These are phyloP conservation scores for Acer campestre DNA, from an alignment of 345 rosid genomes.

Conservation along the genomic window DNA sequence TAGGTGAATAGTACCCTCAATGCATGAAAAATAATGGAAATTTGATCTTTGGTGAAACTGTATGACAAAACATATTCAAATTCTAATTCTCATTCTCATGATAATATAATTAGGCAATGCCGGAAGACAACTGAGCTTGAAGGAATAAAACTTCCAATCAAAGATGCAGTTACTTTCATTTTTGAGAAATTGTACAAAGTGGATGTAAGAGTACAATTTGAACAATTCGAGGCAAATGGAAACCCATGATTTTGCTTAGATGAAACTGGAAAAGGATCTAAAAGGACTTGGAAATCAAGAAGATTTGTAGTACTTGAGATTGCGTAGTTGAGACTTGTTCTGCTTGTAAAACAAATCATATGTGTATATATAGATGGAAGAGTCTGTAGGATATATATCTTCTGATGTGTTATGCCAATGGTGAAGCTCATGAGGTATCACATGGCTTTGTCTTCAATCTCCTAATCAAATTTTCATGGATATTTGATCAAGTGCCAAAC, in stretches of 20 bases:
- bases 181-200: too few species aligned
- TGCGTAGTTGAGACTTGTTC: neutral
- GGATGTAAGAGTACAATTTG: too few species aligned
- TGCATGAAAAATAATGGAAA: neutral
- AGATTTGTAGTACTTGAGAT: neutral
- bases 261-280: neutral
- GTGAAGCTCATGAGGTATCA: constrained; percentile 15
- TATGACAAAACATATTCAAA: neutral
- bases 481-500: neutral
- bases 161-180: too few species aligned
- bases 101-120: neutral
- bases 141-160: neutral
- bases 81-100: neutral
- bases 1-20: neutral
- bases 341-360: neutral
- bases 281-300: neutral
- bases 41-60: neutral
- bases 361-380: constrained; percentile 3
- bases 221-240: too few species aligned
- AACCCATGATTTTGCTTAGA: constrained; percentile 16
- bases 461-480: neutral
- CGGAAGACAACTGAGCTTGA: neutral
- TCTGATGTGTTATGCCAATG: constrained; percentile 18
- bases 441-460: constrained; percentile 34
- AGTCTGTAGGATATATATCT: too few species aligned